These are phyloP conservation scores for Lachancea thermotolerans DNA, from an alignment of 805 yeast species.

Conservation along the genomic window DNA sequence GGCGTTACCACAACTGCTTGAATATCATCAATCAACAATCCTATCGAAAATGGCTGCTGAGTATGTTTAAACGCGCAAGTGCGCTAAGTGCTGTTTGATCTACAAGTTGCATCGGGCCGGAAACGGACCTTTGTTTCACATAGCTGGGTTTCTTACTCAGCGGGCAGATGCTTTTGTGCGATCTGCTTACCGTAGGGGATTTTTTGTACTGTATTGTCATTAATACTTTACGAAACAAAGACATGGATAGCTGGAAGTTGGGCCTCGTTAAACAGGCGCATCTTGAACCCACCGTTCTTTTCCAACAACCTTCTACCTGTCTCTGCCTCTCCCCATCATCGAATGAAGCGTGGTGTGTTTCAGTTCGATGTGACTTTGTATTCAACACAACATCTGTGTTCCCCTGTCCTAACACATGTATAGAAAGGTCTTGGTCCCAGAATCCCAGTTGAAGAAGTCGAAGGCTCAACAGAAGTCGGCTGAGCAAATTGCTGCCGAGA, in stretches of 20 bases:
- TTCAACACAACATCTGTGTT: neutral
- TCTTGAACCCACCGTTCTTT: conserved; percentile 7
- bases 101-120: conserved; percentile 21
- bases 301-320: conserved; percentile 20
- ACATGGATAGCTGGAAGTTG: conserved; percentile 8
- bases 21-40: neutral
- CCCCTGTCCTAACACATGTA: conserved; percentile 4
- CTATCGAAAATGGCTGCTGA: conserved; percentile 32
- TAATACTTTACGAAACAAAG: conserved; percentile 21
- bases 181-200: conserved; percentile 24
- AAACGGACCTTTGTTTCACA: conserved; percentile 1
- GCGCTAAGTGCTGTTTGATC: conserved; percentile 4
- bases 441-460: conserved; percentile 77
- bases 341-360: conserved; percentile 36
- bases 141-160: neutral
- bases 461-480: conserved; percentile 72
- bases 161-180: no score
- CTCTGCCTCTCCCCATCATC: conserved; percentile 35
- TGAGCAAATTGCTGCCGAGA: conserved; percentile 74
- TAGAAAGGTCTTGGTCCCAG: conserved; percentile 55
- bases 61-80: conserved; percentile 26
- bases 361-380: conserved; percentile 35
- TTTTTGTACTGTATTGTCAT: conserved; percentile 21
- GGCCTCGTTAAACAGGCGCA: neutral
- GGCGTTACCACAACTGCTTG: no score